These are phyloP conservation scores for Candida oleophila DNA, from an alignment of 805 yeast species.

Conservation along the genomic window DNA sequence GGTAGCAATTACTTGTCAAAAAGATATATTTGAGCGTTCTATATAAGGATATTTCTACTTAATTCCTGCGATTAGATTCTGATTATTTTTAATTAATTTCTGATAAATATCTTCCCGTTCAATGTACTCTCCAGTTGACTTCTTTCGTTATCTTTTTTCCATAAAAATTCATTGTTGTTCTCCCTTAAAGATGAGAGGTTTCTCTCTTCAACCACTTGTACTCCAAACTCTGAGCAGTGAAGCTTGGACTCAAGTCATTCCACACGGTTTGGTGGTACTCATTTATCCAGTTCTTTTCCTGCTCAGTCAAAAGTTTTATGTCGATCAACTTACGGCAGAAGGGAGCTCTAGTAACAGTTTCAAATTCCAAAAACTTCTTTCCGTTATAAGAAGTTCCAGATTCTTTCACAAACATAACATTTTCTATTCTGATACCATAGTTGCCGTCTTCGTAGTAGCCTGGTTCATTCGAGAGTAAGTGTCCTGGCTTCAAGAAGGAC, in stretches of 20 bases:
- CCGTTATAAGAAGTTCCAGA: constrained; percentile 49
- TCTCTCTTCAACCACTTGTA: constrained; percentile 53
- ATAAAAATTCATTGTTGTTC: too few species aligned
- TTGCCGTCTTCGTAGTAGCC: constrained; percentile 61
- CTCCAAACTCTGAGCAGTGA: constrained; percentile 37
- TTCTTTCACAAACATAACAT: constrained; percentile 48
- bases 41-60: too few species aligned
- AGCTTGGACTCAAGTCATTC: constrained; percentile 42
- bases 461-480: constrained; percentile 59
- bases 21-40: too few species aligned
- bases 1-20: too few species aligned
- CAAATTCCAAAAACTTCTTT: constrained; percentile 63
- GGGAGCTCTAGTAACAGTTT: constrained; percentile 83
- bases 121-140: too few species aligned
- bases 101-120: too few species aligned
- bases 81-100: too few species aligned
- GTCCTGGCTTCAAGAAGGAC: constrained; percentile 48
- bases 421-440: constrained; percentile 58
- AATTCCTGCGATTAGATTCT: too few species aligned
- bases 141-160: too few species aligned
- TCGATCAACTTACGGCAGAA: constrained; percentile 78
- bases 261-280: constrained; percentile 60
- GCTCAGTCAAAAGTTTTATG: constrained; percentile 47
- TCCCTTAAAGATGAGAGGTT: constrained; percentile 27
- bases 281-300: constrained; percentile 71